Evolutionary conservation across 768 basidiomycete genomes (phyloP).

Genomic region (Tricholomella constricta): DNA sequence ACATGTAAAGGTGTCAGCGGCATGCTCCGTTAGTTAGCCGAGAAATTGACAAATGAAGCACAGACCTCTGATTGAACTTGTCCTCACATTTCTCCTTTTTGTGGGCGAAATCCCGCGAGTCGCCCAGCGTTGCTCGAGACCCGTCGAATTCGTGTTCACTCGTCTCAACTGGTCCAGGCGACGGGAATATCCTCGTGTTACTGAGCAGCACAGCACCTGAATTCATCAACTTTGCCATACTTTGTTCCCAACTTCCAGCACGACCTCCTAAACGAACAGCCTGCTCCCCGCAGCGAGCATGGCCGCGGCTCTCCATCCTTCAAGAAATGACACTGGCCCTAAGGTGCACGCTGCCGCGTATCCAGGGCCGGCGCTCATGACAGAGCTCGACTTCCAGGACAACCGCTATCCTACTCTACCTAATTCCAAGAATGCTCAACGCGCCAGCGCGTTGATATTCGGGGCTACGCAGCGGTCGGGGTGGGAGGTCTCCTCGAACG

Average conservation of each 20-base stretch:
- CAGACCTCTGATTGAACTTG: background rate
- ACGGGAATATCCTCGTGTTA: slow-evolving; percentile 1
- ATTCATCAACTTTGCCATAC: slow-evolving; percentile 1
- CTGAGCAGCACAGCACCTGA: background rate
- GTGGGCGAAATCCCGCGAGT: background rate
- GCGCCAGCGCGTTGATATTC: slow-evolving; percentile 30
- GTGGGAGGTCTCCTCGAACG: slow-evolving; percentile 26
- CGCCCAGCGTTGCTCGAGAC: background rate
- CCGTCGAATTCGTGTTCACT: slow-evolving; percentile 1
- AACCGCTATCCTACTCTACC: slow-evolving; percentile 52
- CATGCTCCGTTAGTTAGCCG: slow-evolving; percentile 17
- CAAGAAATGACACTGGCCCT: slow-evolving; percentile 40
- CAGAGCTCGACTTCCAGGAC: slow-evolving; percentile 65
- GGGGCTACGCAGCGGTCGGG: slow-evolving; percentile 26
- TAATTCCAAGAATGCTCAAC: slow-evolving; percentile 23
- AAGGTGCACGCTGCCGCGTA: slow-evolving; percentile 43
- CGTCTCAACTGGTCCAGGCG: background rate
- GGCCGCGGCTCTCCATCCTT: slow-evolving; percentile 52
- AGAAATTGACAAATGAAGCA: slow-evolving; percentile 17
- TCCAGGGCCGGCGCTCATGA: slow-evolving; percentile 50
- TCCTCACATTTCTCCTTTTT: slow-evolving; percentile 10
- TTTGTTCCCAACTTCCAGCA: slow-evolving; percentile 11
- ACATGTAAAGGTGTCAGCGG: background rate
- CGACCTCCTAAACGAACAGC: slow-evolving; percentile 21
- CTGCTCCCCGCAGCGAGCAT: slow-evolving; percentile 29